phyloP scores from a whole-genome alignment of 176 grass and related monocot species.

The Aechmea fasciata region DNA sequence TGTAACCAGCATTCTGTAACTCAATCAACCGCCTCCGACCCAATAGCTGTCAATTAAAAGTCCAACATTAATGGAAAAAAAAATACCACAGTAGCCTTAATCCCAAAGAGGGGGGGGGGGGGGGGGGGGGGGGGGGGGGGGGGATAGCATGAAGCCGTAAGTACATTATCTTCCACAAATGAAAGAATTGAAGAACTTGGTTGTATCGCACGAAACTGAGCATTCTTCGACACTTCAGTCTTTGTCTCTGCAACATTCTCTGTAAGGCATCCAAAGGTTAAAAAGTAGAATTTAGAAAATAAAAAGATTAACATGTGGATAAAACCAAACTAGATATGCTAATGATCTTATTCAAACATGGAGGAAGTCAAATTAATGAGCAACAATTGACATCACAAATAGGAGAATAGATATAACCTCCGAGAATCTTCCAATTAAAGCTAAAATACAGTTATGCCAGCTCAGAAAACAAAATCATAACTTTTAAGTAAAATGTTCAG shows the following conservation, averaged over 20 bases:
- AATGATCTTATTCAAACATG: slow-evolving; percentile 3
- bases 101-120: not conserved
- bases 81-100: not conserved
- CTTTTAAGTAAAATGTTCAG: no score
- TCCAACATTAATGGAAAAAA: not conserved
- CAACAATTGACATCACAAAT: not conserved
- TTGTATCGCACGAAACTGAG: slow-evolving; percentile 80
- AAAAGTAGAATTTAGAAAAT: slow-evolving; percentile 5
- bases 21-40: slow-evolving; percentile 81
- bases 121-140: no score
- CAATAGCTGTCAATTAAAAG: slow-evolving; percentile 49
- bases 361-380: not conserved
- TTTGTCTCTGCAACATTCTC: slow-evolving; percentile 24
- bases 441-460: no score
- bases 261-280: slow-evolving; percentile 20
- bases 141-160: not conserved
- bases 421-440: no score
- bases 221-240: slow-evolving; percentile 76
- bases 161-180: slow-evolving; percentile 97
- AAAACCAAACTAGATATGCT: not conserved
- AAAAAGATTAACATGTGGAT: not conserved
- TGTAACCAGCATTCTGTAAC: slow-evolving; percentile 84
- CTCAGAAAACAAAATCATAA: no score
- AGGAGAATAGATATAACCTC: no score
- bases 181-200: slow-evolving; percentile 60